These are phyloP conservation scores for Arthrobotrys musiformis DNA, from an alignment of 2,329 filamentous ascomycete genomes.

Conservation along the genomic window DNA sequence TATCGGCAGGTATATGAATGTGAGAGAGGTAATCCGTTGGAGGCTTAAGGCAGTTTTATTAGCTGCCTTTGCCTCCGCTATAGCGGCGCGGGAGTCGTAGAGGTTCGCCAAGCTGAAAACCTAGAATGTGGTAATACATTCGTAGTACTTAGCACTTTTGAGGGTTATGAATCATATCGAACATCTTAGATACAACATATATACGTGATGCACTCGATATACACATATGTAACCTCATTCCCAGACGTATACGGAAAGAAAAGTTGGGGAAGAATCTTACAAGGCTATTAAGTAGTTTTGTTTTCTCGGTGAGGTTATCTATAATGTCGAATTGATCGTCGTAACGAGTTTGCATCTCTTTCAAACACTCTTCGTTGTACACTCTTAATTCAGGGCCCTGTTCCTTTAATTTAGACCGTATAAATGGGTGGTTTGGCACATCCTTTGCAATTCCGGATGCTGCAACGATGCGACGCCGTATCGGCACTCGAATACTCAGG, in stretches of 20 bases:
- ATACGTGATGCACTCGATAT: too few species aligned
- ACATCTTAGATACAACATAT: too few species aligned
- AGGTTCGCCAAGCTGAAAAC: slow-evolving; percentile 24
- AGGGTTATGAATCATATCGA: too few species aligned
- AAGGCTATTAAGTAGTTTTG: slow-evolving; percentile 1
- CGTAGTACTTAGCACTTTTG: too few species aligned
- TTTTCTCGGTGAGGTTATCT: background rate
- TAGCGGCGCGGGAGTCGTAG: background rate
- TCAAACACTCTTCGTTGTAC: background rate
- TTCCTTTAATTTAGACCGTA: background rate
- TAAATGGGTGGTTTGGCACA: background rate
- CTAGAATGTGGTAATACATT: background rate
- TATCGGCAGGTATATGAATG: slow-evolving; percentile 15
- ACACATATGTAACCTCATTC: too few species aligned
- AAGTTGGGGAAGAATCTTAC: slow-evolving; percentile 8
- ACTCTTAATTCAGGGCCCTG: background rate
- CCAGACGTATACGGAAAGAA: too few species aligned
- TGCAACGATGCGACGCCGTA: background rate
- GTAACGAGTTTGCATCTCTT: too few species aligned
- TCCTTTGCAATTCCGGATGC: background rate
- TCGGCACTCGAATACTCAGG: background rate
- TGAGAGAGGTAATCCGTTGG: background rate
- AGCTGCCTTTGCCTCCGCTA: slow-evolving; percentile 11
- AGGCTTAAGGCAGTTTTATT: background rate
- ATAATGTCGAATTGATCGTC: background rate